Evolutionary conservation across 805 yeast genomes (phyloP).

Genomic region (Candida nanaspora): DNA sequence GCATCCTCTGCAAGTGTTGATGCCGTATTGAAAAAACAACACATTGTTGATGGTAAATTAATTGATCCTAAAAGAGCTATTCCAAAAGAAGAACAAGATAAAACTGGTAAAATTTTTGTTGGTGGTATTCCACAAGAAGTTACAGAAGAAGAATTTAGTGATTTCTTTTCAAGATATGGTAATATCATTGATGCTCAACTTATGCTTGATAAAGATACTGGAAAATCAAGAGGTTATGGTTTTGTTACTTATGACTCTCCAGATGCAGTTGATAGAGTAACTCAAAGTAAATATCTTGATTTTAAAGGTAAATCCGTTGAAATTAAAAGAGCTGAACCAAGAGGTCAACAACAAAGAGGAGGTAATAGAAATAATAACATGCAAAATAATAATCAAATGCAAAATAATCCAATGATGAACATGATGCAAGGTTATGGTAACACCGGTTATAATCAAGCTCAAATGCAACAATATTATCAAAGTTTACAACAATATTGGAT

Average conservation of each 20-base stretch:
- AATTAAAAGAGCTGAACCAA: slow-evolving; percentile 78
- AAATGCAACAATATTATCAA: slow-evolving; percentile 55
- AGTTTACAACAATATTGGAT: slow-evolving; percentile 59
- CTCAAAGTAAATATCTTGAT: slow-evolving; percentile 71
- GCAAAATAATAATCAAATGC: slow-evolving; percentile 5
- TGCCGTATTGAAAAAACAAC: slow-evolving; percentile 78
- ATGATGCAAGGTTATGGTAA: slow-evolving; percentile 25
- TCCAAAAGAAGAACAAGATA: slow-evolving; percentile 95
- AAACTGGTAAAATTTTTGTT: slow-evolving; percentile 92
- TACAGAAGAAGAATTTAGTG: slow-evolving; percentile 82
- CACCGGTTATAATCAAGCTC: slow-evolving; percentile 4
- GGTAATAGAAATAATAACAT: slow-evolving; percentile 21
- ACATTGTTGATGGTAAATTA: slow-evolving; percentile 87
- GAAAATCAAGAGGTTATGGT: slow-evolving; percentile 95
- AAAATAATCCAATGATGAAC: slow-evolving; percentile 12
- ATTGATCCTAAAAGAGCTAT: slow-evolving; percentile 97
- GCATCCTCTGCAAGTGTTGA: slow-evolving; percentile 76
- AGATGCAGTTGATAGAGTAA: slow-evolving; percentile 85
- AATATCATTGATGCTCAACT: slow-evolving; percentile 91
- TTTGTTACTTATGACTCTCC: slow-evolving; percentile 94
- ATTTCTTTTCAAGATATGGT: slow-evolving; percentile 82
- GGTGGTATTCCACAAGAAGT: slow-evolving; percentile 96
- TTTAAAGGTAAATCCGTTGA: slow-evolving; percentile 84
- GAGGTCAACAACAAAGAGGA: slow-evolving; percentile 53
- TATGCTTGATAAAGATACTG: slow-evolving; percentile 96